Conservation (phyloP, 805 yeast genomes). For the Yamadazyma nakazawae region DNA sequence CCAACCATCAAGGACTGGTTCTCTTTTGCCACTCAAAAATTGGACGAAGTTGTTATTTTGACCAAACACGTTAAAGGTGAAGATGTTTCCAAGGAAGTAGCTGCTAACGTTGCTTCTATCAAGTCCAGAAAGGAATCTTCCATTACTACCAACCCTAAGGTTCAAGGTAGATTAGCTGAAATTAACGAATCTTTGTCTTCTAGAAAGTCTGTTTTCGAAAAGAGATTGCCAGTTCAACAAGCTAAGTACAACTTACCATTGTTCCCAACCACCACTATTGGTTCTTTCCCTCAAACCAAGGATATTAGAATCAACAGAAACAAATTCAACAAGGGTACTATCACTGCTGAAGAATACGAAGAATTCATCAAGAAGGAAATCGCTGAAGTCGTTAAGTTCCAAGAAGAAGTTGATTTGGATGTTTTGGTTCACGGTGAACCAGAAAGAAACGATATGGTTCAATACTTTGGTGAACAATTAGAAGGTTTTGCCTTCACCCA, state of each 20-base stretch:
- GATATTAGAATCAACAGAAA: conserved; percentile 98
- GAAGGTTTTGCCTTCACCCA: conserved; percentile 98
- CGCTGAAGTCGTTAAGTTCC: conserved; percentile 94
- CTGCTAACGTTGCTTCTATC: conserved; percentile 83
- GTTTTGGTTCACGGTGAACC: conserved; percentile 99
- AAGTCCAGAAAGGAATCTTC: conserved; percentile 82
- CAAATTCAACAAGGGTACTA: conserved; percentile 96
- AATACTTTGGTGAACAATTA: conserved; percentile 98
- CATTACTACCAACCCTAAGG: conserved; percentile 88
- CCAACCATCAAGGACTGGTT: conserved; percentile 95
- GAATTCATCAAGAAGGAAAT: conserved; percentile 95
- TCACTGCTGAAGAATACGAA: conserved; percentile 93
- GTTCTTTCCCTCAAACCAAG: conserved; percentile 99
- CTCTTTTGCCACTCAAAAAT: conserved; percentile 97
- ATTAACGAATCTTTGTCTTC: conserved; percentile 72
- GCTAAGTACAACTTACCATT: conserved; percentile 86
- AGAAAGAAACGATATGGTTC: conserved; percentile 99
- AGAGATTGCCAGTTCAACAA: conserved; percentile 86
- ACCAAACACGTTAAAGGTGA: conserved; percentile 85
- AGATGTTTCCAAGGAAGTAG: conserved; percentile 72
- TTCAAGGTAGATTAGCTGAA: conserved; percentile 79
- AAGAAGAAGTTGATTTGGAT: conserved; percentile 97
- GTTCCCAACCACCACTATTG: conserved; percentile 99
- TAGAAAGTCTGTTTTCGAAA: conserved; percentile 84
- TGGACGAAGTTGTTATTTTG: conserved; percentile 84